Evolutionary conservation across 1,284 basidiomycete species (phyloP).

Genomic region (Irpex lacteus): DNA sequence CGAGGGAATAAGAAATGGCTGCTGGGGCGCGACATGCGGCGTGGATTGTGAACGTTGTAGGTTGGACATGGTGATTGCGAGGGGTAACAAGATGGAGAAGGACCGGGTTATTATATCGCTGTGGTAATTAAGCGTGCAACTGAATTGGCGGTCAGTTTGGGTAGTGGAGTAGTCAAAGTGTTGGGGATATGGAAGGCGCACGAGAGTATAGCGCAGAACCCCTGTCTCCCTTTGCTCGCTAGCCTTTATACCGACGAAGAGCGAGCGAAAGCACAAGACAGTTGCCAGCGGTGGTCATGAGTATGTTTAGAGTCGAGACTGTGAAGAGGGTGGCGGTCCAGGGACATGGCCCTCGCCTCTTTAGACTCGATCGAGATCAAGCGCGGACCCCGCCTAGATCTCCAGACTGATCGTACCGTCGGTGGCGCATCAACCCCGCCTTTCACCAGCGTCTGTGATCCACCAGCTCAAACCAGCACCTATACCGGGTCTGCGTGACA

Average conservation of each 20-base stretch:
- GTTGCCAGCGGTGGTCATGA: neutral
- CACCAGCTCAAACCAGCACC: neutral
- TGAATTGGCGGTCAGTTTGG: neutral
- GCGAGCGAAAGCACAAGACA: neutral
- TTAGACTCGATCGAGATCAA: neutral
- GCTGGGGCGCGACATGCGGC: slow-evolving; percentile 17
- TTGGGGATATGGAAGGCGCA: neutral
- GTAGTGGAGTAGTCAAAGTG: neutral
- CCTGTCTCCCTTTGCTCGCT: neutral
- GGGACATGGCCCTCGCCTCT: neutral
- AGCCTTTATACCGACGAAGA: too few relatives aligned
- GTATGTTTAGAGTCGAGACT: neutral
- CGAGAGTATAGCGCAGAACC: neutral
- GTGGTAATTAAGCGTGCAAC: neutral
- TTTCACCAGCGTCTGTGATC: neutral
- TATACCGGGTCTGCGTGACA: neutral
- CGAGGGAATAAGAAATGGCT: slow-evolving; percentile 3
- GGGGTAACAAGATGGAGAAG: neutral
- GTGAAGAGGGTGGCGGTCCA: too few relatives aligned
- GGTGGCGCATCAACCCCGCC: neutral
- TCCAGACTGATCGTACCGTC: neutral
- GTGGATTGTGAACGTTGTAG: slow-evolving; percentile 29
- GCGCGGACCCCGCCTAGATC: neutral
- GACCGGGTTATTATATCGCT: neutral
- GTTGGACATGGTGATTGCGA: slow-evolving; percentile 18